Percentiles rank a stretch among this genome's conserved stretches.
Evolutionary conservation across 768 basidiomycete genomes (phyloP).

Genomic region (Favolaschia claudopus): DNA sequence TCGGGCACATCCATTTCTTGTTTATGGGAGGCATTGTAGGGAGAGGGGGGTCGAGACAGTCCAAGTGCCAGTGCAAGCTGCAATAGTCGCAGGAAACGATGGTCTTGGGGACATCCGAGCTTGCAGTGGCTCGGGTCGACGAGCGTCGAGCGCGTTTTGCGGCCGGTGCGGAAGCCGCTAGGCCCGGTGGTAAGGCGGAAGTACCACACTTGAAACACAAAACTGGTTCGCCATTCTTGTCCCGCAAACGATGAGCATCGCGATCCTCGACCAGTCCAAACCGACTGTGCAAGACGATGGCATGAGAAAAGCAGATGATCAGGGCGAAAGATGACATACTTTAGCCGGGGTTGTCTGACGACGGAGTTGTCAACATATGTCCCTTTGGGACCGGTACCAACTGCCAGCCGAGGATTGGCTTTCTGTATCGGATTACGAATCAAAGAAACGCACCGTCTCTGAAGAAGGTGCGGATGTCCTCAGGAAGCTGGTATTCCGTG

Average conservation of each 20-base stretch:
- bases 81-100: conserved; percentile 98
- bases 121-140: conserved; percentile 48
- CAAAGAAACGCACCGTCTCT: conserved; percentile 73
- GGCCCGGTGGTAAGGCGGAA: conserved; percentile 70
- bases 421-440: conserved; percentile 15
- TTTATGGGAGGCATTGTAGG: conserved; percentile 83
- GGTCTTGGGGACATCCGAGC: conserved; percentile 67
- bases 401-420: conserved; percentile 49
- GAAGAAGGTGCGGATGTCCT: conserved; percentile 83
- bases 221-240: conserved; percentile 83
- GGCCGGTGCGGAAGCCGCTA: conserved; percentile 60
- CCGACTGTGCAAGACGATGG: conserved; percentile 54
- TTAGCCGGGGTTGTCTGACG: conserved; percentile 77
- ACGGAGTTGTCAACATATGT: conserved; percentile 85
- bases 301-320: conserved; percentile 14
- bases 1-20: conserved; percentile 99
- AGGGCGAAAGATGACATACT: conserved; percentile 60
- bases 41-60: conserved; percentile 93
- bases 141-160: conserved; percentile 63
- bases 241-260: conserved; percentile 86
- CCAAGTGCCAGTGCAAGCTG: conserved; percentile 93
- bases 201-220: conserved; percentile 91
- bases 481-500: conserved; percentile 84
- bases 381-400: conserved; percentile 80
- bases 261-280: conserved; percentile 91